phyloP scores from a whole-genome alignment of 768 basidiomycete species.

The Glaciozyma martinii region DNA sequence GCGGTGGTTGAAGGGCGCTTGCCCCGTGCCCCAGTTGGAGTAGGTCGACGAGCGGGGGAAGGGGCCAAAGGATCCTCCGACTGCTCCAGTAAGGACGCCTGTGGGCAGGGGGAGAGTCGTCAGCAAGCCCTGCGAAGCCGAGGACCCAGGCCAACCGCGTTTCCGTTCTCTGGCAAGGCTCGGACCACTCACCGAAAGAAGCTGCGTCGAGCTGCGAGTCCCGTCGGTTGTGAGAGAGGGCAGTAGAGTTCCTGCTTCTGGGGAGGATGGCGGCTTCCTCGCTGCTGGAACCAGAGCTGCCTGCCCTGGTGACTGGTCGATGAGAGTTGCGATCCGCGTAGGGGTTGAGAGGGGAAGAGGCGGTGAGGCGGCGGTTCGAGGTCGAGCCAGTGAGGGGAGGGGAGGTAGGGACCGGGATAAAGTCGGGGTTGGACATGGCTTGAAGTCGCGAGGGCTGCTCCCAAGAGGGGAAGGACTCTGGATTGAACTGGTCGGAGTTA shows the following conservation, averaged over 20 bases:
- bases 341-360: not conserved
- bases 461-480: too few relatives aligned
- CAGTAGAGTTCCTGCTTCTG: not conserved
- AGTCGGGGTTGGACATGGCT: not conserved
- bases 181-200: not conserved
- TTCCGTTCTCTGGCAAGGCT: too few relatives aligned
- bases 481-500: too few relatives aligned
- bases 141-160: too few relatives aligned
- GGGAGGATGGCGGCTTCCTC: not conserved
- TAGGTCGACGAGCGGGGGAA: conserved; percentile 31
- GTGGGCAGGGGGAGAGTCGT: not conserved
- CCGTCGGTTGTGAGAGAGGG: not conserved
- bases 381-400: not conserved
- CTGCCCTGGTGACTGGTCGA: not conserved
- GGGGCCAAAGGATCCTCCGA: conserved; percentile 24
- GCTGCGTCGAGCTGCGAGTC: not conserved
- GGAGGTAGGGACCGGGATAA: not conserved
- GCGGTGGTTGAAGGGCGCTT: conserved; percentile 18
- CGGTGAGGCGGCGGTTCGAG: not conserved
- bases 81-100: conserved; percentile 24
- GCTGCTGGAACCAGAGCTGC: not conserved
- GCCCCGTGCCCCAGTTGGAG: conserved; percentile 5
- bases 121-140: too few relatives aligned
- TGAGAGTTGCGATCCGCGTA: not conserved
- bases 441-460: too few relatives aligned